These are phyloP conservation scores for Microdochium trichocladiopsis DNA, from an alignment of 2,329 filamentous ascomycete species.

Conservation along the genomic window DNA sequence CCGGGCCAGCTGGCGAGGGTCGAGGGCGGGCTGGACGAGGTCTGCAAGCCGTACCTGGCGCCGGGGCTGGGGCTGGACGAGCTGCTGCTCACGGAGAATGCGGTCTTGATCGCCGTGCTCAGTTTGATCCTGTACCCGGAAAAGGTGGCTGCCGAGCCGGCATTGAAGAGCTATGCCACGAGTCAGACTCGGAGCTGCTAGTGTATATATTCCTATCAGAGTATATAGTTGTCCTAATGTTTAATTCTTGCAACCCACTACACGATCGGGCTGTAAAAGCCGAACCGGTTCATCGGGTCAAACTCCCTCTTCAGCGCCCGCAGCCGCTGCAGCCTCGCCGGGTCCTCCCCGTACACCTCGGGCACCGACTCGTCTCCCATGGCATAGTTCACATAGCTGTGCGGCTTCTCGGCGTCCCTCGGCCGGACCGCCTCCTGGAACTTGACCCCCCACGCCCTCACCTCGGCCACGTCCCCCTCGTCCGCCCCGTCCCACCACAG, in stretches of 20 bases:
- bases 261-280: neutral
- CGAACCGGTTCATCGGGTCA: neutral
- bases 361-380: neutral
- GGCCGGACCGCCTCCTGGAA: neutral
- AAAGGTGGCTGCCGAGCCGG: neutral
- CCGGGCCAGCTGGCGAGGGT: conserved; percentile 30
- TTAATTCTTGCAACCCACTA: neutral
- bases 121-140: neutral
- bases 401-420: neutral
- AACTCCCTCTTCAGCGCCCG: neutral
- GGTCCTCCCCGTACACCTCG: neutral
- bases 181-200: neutral
- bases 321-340: neutral
- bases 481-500: neutral
- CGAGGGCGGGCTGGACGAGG: conserved; percentile 17
- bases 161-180: neutral
- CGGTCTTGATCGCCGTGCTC: conserved; percentile 27
- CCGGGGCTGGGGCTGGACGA: conserved; percentile 32
- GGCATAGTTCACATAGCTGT: conserved; percentile 1
- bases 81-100: conserved; percentile 34
- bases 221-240: neutral
- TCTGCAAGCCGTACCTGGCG: conserved; percentile 30
- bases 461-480: neutral
- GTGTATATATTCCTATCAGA: too few relatives aligned
- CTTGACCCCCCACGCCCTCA: neutral